Evolutionary conservation across 2,329 filamentous ascomycete genomes (phyloP), one percentile per base, ranked within the genome.

Genomic region (Cytospora piceae): DNA sequence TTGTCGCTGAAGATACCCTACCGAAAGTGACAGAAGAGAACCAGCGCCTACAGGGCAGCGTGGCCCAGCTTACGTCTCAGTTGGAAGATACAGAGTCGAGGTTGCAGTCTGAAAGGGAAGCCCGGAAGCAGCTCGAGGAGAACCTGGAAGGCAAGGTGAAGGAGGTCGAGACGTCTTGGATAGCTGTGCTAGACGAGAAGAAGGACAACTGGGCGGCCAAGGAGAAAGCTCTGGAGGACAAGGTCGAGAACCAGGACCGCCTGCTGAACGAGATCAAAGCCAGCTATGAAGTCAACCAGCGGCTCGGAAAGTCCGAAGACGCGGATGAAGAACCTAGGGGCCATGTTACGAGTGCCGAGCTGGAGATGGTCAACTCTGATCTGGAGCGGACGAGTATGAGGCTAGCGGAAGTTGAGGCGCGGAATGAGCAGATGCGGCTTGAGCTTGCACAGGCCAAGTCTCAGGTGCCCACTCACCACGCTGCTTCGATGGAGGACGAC

Each of bases 161-260:
- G 77, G 94, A 97, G 70, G 89, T 98, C 2, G 93, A 98, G 78
- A 81, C 87, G 17, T 95, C 93, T 3, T 99, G 95, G 94, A 86
- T 87, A 15, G 93, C 92, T 29, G 94, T 97, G 5, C 77, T 99
- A 59, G 89, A 91, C 64, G 95, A 99, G 82, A 97, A 97, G 79
- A 90, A 92, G 72, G 93, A 94, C 76, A 99, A 99, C 74, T 99
- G 95, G 95, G 89, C 91, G 62, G 89, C 94, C 11, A 97, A 96
- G 75, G 95, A 99, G 80, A 76, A 91, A 79, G 88, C 87, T 32
- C 79, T 97, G 67, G 93, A 97, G 73, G 94, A 98, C 72, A 98
- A 97, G 79, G 83, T 96, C 3, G 94, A 97, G 76, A 96, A 90
- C 72, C 94, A 99, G 75, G 95, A 99, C 58, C 88, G 93, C 8